Evolutionary conservation across 805 yeast genomes (phyloP), one percentile per base, ranked within the genome.

Genomic region (Cyberlindnera petersonii): DNA sequence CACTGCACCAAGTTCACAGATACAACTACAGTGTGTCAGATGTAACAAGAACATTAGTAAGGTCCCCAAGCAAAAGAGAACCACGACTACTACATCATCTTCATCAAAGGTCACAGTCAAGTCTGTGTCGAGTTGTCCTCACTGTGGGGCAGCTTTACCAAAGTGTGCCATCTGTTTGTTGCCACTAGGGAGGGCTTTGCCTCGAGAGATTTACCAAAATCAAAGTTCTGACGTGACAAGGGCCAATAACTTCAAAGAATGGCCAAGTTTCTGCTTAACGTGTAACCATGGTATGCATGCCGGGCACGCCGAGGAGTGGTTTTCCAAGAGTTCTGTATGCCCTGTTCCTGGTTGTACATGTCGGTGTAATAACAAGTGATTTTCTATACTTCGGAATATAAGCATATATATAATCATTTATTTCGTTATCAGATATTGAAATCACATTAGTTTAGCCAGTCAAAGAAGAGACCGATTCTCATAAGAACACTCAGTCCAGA

Each of bases 281-380:
- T 91, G 98, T 58, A 86, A 84, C 56, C 98, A 91, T 53, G 95
- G 96, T 1, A 81, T 81, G 76, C 98, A 91, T 63, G 88, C 95
- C 0, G 88, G 84, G 4, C 98, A 91, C 59, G 97, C 97, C 0
- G 88, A 86, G 47, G 94, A 89, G 53, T 91, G 98, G 98, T 91
- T 91, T 59, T 74, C 82, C 19, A 82, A 80, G 58, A 95, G 89
- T 53, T 76, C 75, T 40, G 76, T 85, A 1, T 91, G 98, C 55
- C 97, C 98, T 0, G 95, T 91, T 3, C 96, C 97, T 0, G 95
- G 88, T 30, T 91, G 98, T 55, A 68, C 71, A 28, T 91, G 98
- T 55, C 68, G 76, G 35, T 91, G 98, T 59, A 83, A 82, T 51
- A 78, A 74, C 50, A 71, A 68, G 47, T 67, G 26, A 33, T 8